phyloP scores from a whole-genome alignment of 2,329 filamentous ascomycete genomes.

The Fusarium sororula region DNA sequence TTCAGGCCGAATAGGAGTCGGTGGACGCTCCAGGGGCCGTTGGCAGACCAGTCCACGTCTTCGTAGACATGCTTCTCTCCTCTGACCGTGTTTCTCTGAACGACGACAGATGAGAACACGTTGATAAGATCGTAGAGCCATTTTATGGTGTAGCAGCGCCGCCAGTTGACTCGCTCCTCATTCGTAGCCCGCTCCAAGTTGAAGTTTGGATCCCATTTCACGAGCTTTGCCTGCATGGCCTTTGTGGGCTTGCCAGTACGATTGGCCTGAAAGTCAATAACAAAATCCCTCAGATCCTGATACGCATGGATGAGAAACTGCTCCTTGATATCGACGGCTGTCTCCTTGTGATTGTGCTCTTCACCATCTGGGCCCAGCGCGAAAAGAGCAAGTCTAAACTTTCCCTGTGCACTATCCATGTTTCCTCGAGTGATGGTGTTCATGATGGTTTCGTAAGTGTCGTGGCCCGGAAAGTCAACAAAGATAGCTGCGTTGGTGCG shows the following conservation, averaged over 20 bases:
- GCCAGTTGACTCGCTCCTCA: constrained; percentile 55
- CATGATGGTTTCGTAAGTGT: constrained; percentile 55
- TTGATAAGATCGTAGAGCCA: constrained; percentile 64
- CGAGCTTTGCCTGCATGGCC: constrained; percentile 50
- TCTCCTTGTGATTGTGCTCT: not conserved
- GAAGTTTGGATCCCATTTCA: constrained; percentile 53
- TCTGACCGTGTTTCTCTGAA: not conserved
- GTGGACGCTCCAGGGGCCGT: not conserved
- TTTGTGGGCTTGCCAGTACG: constrained; percentile 58
- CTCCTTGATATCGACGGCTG: constrained; percentile 52
- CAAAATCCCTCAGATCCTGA: constrained; percentile 54
- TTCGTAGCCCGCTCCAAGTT: constrained; percentile 50
- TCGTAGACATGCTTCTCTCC: not conserved
- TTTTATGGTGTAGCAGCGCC: constrained; percentile 58
- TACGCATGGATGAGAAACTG: constrained; percentile 55
- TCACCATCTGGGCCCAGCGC: not conserved
- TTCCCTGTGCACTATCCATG: constrained; percentile 40
- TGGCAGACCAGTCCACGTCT: not conserved
- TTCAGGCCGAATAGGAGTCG: constrained; percentile 55
- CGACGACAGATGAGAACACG: constrained; percentile 46
- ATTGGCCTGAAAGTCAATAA: constrained; percentile 55
- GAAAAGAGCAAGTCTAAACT: not conserved
- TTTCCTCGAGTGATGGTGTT: constrained; percentile 52
- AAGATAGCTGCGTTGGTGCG: constrained; percentile 51
- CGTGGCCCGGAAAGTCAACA: constrained; percentile 56